Percentiles rank a stretch among this genome's conserved stretches.
Evolutionary conservation across 257 asterid species (phyloP).

Genomic region (Jacaranda mimosifolia): DNA sequence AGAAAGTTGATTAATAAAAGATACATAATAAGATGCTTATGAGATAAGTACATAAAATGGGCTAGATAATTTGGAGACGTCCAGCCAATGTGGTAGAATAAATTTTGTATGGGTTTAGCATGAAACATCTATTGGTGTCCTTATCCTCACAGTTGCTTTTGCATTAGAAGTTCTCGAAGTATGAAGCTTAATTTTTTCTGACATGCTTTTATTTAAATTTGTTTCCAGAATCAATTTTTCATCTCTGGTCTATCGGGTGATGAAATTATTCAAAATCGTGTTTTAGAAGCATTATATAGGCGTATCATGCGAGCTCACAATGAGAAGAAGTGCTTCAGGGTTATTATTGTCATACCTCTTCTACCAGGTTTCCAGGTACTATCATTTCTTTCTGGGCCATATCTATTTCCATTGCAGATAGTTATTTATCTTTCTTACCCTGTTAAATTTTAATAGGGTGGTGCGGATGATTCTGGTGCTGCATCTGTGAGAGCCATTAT

Average conservation of each 20-base stretch:
- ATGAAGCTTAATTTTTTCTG: constrained; percentile 33
- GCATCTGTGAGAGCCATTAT: constrained; percentile 98
- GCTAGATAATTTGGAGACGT: too few species aligned
- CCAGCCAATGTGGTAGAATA: too few species aligned
- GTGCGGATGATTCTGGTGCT: constrained; percentile 98
- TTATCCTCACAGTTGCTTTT: too few species aligned
- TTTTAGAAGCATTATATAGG: constrained; percentile 74
- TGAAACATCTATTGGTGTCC: too few species aligned
- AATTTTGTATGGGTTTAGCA: too few species aligned
- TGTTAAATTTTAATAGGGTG: constrained; percentile 67
- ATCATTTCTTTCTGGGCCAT: constrained; percentile 30
- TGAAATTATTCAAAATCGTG: constrained; percentile 87
- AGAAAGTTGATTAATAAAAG: too few species aligned
- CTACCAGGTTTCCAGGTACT: constrained; percentile 96
- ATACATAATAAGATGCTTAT: too few species aligned
- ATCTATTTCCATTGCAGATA: constrained; percentile 22
- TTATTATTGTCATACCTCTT: constrained; percentile 90
- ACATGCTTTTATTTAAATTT: constrained; percentile 39
- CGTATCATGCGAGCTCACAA: constrained; percentile 88
- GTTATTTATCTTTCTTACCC: constrained; percentile 30
- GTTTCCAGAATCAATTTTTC: constrained; percentile 93
- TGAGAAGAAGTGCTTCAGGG: constrained; percentile 91
- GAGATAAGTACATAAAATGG: too few species aligned
- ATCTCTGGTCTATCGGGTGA: constrained; percentile 94
- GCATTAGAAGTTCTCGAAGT: too few species aligned